Conservation (phyloP, 176 grass and related monocot species). For the Paspalum notatum region DNA sequence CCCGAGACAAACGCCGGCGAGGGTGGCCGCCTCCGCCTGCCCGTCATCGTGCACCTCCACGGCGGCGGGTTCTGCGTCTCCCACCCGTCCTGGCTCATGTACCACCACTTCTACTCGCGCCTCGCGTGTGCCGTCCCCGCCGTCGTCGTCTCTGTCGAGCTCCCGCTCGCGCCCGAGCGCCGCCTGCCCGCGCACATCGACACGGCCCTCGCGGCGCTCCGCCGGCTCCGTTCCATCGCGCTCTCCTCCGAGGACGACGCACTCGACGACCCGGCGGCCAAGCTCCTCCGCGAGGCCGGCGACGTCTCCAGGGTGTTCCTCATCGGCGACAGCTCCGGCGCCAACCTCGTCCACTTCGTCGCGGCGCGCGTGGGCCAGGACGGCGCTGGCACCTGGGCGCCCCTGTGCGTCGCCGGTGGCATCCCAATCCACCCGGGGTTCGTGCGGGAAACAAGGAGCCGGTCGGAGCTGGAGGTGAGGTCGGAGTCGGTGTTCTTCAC, state of each 20-base stretch:
- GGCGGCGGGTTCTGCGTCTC: conserved; percentile 91
- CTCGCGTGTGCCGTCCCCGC: conserved; percentile 57
- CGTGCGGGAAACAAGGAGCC: conserved; percentile 63
- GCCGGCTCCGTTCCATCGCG: conserved; percentile 55
- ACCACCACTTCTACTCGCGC: conserved; percentile 83
- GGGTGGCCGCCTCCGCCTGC: conserved; percentile 24
- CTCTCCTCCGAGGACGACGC: background rate
- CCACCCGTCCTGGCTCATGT: conserved; percentile 75
- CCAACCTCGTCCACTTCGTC: conserved; percentile 64
- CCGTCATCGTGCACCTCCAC: conserved; percentile 71
- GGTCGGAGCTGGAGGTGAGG: conserved; percentile 55
- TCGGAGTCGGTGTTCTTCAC: conserved; percentile 75
- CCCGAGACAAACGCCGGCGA: background rate
- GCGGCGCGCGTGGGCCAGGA: conserved; percentile 40
- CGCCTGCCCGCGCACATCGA: conserved; percentile 68
- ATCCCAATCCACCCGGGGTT: conserved; percentile 74
- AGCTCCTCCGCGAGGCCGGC: conserved; percentile 40
- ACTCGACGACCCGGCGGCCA: conserved; percentile 22
- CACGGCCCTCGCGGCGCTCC: conserved; percentile 48
- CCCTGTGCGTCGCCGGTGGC: conserved; percentile 58
- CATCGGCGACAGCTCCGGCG: conserved; percentile 85
- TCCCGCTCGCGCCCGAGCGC: conserved; percentile 69
- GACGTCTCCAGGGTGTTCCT: conserved; percentile 78
- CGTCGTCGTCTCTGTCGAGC: conserved; percentile 61
- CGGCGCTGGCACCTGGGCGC: conserved; percentile 29